These are phyloP conservation scores for Myriosclerotinia duriaeana DNA, from an alignment of 2,329 filamentous ascomycete species.

Conservation along the genomic window DNA sequence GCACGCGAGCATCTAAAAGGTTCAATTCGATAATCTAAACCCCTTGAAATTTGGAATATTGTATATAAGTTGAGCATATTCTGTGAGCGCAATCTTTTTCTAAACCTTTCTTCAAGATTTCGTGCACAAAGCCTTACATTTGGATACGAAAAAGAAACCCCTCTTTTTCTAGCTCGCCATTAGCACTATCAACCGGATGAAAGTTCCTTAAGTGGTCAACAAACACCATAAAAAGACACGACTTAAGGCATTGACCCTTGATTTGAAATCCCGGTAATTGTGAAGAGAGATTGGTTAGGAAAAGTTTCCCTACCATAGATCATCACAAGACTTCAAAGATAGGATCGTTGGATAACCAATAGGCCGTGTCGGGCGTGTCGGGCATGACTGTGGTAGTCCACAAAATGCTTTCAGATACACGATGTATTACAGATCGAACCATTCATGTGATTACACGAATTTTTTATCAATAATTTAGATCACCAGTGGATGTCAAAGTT, in stretches of 20 bases:
- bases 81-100: not conserved
- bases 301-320: slow-evolving; percentile 10
- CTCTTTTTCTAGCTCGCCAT: not conserved
- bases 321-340: slow-evolving; percentile 8
- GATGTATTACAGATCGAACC: slow-evolving; percentile 5
- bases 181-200: not conserved
- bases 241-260: not conserved
- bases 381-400: slow-evolving; percentile 8
- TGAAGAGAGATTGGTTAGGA: not conserved
- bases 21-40: slow-evolving; percentile 12
- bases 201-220: slow-evolving; percentile 7
- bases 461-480: no score
- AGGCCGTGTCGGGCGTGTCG: not conserved
- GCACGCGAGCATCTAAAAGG: slow-evolving; percentile 1
- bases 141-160: not conserved
- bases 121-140: not conserved
- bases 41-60: not conserved
- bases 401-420: slow-evolving; percentile 6
- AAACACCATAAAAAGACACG: not conserved
- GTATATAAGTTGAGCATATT: slow-evolving; percentile 5
- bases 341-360: not conserved
- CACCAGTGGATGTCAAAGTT: slow-evolving; percentile 8
- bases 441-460: slow-evolving; percentile 20
- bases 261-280: not conserved
- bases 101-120: not conserved